Evolutionary conservation across 352 stramenopile species (phyloP).

Genomic region (Phytophthora constricta): DNA sequence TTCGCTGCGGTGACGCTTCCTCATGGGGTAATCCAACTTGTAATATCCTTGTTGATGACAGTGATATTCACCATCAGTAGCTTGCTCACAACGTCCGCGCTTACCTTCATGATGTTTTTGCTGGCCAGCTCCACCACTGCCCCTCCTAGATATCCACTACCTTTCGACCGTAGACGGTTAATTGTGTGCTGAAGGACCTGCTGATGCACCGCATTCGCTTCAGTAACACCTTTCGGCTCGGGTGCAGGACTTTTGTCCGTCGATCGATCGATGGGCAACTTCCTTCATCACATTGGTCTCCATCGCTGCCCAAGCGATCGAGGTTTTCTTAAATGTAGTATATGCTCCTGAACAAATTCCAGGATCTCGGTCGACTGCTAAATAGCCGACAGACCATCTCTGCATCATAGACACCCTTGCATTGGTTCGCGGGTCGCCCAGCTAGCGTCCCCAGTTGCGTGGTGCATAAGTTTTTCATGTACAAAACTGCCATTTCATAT

Average conservation of each 20-base stretch:
- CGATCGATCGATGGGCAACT: background rate
- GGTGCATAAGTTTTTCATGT: constrained; percentile 14
- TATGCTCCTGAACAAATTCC: constrained; percentile 14
- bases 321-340: constrained; percentile 22
- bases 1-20: background rate
- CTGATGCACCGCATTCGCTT: constrained; percentile 4
- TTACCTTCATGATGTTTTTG: background rate
- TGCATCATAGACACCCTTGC: constrained; percentile 1
- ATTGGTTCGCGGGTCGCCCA: background rate
- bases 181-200: background rate
- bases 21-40: background rate
- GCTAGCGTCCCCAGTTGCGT: constrained; percentile 13
- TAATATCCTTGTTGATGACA: background rate
- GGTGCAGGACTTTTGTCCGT: background rate
- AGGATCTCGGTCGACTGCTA: background rate
- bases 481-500: constrained; percentile 12
- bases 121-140: background rate
- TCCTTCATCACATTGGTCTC: constrained; percentile 12
- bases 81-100: background rate
- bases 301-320: constrained; percentile 10
- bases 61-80: background rate
- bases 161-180: background rate
- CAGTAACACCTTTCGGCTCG: background rate
- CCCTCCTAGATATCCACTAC: background rate
- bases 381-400: constrained; percentile 16